Percentiles rank a stretch among this genome's conserved stretches.
Evolutionary conservation across 306 rosid genomes (phyloP).

Genomic region (Cicer arietinum): DNA sequence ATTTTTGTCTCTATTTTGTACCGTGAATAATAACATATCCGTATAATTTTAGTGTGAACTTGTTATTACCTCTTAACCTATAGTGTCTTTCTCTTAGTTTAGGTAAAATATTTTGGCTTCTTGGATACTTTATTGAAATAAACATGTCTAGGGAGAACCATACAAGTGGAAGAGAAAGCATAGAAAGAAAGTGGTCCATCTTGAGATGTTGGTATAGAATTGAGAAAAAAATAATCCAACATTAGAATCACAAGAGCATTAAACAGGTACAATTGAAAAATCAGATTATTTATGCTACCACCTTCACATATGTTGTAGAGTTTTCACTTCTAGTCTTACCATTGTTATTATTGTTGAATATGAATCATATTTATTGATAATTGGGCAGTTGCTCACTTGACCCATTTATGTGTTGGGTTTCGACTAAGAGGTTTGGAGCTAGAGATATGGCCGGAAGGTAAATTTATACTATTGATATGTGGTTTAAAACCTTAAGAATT

Average conservation of each 20-base stretch:
- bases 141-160: too few species aligned
- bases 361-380: too few species aligned
- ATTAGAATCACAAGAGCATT: constrained; percentile 24
- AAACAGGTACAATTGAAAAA: constrained; percentile 2
- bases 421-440: too few species aligned
- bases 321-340: background rate
- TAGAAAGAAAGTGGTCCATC: constrained; percentile 41
- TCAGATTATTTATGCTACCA: constrained; percentile 11
- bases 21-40: background rate
- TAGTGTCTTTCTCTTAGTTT: background rate
- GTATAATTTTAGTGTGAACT: background rate
- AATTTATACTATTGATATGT: too few species aligned
- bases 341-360: too few species aligned
- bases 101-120: background rate
- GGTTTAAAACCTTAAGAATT: too few species aligned
- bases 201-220: constrained; percentile 20
- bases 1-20: too few species aligned
- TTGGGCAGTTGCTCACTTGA: too few species aligned
- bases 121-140: background rate
- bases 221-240: constrained; percentile 32
- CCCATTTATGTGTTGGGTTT: too few species aligned
- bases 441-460: too few species aligned
- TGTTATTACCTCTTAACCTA: background rate
- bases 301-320: constrained; percentile 3
- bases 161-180: constrained; percentile 24